These are phyloP conservation scores for Drosera spatulata DNA, from an alignment of 179 eudicot genomes.

Conservation along the genomic window DNA sequence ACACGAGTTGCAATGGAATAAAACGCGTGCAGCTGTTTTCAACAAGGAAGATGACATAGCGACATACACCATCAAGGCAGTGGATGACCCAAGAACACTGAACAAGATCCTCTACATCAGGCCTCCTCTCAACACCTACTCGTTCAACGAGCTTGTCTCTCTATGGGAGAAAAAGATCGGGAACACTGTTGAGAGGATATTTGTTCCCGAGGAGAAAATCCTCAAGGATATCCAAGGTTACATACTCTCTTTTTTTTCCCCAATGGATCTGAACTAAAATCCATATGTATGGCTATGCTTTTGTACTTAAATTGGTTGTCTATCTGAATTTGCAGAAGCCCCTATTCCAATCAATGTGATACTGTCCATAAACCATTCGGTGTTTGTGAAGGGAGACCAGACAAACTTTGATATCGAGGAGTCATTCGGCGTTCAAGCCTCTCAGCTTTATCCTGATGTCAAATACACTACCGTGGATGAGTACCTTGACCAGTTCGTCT, in stretches of 20 bases:
- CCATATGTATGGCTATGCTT: background rate
- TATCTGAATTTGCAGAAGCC: conserved; percentile 23
- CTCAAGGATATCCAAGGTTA: conserved; percentile 40
- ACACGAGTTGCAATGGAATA: no score
- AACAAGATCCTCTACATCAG: conserved; percentile 47
- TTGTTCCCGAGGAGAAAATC: conserved; percentile 32
- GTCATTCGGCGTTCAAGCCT: conserved; percentile 32
- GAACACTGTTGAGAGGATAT: conserved; percentile 24
- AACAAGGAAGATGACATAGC: conserved; percentile 40
- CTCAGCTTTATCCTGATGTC: no score
- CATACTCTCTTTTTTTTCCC: background rate
- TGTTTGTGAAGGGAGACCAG: conserved; percentile 45
- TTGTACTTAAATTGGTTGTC: background rate
- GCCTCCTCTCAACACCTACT: conserved; percentile 32
- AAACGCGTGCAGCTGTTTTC: conserved; percentile 24
- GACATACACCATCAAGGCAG: conserved; percentile 42
- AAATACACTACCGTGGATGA: conserved; percentile 24
- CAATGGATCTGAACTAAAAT: background rate
- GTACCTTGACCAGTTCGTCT: conserved; percentile 32
- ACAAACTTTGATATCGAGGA: conserved; percentile 45
- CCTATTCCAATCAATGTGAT: conserved; percentile 22
- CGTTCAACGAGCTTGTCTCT: conserved; percentile 49
- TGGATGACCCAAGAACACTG: conserved; percentile 56
- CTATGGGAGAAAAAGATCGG: conserved; percentile 55
- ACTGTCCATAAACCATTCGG: conserved; percentile 28